Conservation (phyloP, 805 yeast genomes). For the Candida endomychidarum region DNA sequence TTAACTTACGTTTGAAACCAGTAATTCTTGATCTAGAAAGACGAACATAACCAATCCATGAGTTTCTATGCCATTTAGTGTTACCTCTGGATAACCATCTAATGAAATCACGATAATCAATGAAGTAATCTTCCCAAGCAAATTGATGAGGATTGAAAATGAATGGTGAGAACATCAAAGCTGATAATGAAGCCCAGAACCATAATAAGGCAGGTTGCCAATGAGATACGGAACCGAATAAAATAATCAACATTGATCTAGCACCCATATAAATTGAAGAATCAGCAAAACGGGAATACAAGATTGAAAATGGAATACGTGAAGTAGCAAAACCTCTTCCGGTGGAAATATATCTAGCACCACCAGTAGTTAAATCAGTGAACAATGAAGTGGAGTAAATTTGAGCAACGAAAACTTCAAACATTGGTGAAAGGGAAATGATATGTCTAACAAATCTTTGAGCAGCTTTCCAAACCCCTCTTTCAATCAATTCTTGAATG, state of each 20-base stretch:
- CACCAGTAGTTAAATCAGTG: constrained; percentile 71
- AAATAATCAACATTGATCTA: constrained; percentile 67
- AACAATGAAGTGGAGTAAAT: constrained; percentile 70
- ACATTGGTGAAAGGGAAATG: constrained; percentile 69
- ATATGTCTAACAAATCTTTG: constrained; percentile 66
- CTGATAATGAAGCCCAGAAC: constrained; percentile 94
- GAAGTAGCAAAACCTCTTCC: constrained; percentile 82
- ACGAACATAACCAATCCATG: constrained; percentile 85
- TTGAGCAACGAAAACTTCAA: constrained; percentile 77
- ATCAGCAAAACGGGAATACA: constrained; percentile 72
- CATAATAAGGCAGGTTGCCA: constrained; percentile 94
- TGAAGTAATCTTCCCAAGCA: constrained; percentile 92
- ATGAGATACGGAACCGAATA: constrained; percentile 71
- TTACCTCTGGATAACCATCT: constrained; percentile 92
- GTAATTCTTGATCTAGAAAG: constrained; percentile 83
- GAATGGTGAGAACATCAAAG: constrained; percentile 90
- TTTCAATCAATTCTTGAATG: constrained; percentile 74
- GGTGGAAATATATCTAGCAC: constrained; percentile 79
- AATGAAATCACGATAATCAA: constrained; percentile 92
- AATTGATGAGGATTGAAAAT: constrained; percentile 97
- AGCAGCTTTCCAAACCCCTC: constrained; percentile 70
- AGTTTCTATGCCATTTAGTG: constrained; percentile 83
- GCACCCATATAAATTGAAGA: constrained; percentile 85
- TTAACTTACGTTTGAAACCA: constrained; percentile 78
- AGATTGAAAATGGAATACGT: constrained; percentile 61